A percentile compares a stretch with the other conserved stretches of the same genome.
Evolutionary conservation across 164 flowering plant species (phyloP).

Genomic region (Malania oleifera): DNA sequence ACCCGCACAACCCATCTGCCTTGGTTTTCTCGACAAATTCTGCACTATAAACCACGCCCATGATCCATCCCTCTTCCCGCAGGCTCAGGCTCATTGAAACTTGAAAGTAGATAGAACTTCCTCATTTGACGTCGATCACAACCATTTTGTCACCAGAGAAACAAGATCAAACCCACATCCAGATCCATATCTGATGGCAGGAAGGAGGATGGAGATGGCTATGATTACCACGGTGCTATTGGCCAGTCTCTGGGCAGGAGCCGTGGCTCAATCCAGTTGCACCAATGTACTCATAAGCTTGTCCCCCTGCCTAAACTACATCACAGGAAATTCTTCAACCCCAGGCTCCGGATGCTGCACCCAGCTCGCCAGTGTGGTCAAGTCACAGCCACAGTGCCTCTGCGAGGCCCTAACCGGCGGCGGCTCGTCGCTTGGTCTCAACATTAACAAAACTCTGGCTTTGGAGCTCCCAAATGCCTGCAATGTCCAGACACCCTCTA

Average conservation of each 20-base stretch:
- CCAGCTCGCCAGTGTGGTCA: constrained; percentile 23
- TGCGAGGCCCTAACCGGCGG: constrained; percentile 25
- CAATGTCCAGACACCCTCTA: constrained; percentile 36
- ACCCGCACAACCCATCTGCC: constrained; percentile 10
- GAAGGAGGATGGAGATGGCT: neutral
- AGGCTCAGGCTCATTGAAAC: no score
- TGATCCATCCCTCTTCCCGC: neutral
- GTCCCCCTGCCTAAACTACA: constrained; percentile 32
- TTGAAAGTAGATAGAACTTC: no score
- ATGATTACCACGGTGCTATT: constrained; percentile 2
- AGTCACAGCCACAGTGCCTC: constrained; percentile 29
- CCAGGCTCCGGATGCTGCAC: constrained; percentile 32
- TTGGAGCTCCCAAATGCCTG: constrained; percentile 28
- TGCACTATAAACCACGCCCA: constrained; percentile 10
- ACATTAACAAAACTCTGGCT: constrained; percentile 33
- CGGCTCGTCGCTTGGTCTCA: constrained; percentile 19
- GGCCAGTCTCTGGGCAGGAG: constrained; percentile 12
- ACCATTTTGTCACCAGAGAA: no score
- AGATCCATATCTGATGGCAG: neutral
- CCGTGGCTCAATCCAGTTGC: constrained; percentile 25
- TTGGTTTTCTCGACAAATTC: neutral
- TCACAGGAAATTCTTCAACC: constrained; percentile 29
- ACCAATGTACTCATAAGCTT: constrained; percentile 20
- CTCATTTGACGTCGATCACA: no score
- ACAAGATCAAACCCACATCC: neutral